Conservation (phyloP, 1,139 yeast species). For the Kodamaea derodonti region DNA sequence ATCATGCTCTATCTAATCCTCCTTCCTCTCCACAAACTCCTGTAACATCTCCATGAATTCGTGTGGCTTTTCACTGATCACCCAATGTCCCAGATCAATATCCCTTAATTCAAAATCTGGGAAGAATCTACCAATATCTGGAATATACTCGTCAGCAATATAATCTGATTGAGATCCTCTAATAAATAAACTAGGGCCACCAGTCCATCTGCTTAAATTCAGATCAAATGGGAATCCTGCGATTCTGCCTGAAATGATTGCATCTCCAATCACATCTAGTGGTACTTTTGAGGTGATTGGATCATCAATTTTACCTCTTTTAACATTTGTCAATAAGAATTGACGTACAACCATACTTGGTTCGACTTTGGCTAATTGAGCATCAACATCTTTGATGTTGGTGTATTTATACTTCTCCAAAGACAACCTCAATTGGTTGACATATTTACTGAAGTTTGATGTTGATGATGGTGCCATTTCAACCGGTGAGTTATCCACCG, state of each 20-base stretch:
- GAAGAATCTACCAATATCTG: slow-evolving; percentile 72
- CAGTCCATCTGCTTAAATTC: slow-evolving; percentile 48
- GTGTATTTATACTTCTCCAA: slow-evolving; percentile 41
- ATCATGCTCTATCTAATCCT: slow-evolving; percentile 28
- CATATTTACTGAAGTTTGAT: slow-evolving; percentile 60
- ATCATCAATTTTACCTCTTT: slow-evolving; percentile 38
- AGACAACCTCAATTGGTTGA: slow-evolving; percentile 57
- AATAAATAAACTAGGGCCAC: slow-evolving; percentile 71
- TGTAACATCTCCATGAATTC: slow-evolving; percentile 59
- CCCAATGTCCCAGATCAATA: slow-evolving; percentile 89
- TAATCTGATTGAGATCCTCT: slow-evolving; percentile 76
- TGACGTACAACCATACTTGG: slow-evolving; percentile 61
- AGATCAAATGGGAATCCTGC: slow-evolving; percentile 78
- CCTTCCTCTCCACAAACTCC: slow-evolving; percentile 57
- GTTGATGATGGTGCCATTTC: slow-evolving; percentile 51
- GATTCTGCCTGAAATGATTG: slow-evolving; percentile 58
- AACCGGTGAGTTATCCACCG: slow-evolving; percentile 91
- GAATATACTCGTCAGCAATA: slow-evolving; percentile 81
- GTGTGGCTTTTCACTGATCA: slow-evolving; percentile 72
- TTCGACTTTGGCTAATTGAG: slow-evolving; percentile 60
- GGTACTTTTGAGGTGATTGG: slow-evolving; percentile 58
- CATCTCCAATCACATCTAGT: slow-evolving; percentile 58
- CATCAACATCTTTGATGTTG: slow-evolving; percentile 66
- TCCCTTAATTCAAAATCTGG: slow-evolving; percentile 75
- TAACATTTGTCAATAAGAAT: slow-evolving; percentile 71